A percentile compares a stretch with the other conserved stretches of the same genome.
Conservation (phyloP, 192 early-diverging fungal genomes). For the Backusella luteola region DNA sequence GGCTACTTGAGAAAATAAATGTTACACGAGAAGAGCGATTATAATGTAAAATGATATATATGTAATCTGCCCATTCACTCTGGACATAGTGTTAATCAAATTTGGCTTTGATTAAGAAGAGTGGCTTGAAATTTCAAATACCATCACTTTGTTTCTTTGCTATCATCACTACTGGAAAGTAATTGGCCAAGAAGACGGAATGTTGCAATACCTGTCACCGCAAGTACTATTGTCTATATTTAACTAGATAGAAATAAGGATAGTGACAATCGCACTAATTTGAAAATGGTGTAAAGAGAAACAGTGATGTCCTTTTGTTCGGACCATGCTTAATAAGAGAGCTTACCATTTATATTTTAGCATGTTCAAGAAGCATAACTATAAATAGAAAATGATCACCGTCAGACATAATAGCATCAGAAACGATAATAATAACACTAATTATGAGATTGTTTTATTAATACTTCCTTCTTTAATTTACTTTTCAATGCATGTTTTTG, state of each 20-base stretch:
- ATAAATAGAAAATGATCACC: neutral
- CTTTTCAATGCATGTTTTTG: neutral
- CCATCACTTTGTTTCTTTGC: too few relatives aligned
- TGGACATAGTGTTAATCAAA: neutral
- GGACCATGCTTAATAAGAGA: neutral
- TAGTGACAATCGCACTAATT: neutral
- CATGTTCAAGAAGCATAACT: neutral
- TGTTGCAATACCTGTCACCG: neutral
- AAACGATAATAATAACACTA: neutral
- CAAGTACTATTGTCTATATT: neutral
- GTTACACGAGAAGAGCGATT: neutral
- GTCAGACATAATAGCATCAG: neutral
- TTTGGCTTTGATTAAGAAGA: too few relatives aligned
- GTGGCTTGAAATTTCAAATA: too few relatives aligned
- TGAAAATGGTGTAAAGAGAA: neutral
- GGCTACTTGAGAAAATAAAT: neutral
- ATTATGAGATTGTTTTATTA: neutral
- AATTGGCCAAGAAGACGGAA: neutral
- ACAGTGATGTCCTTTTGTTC: neutral
- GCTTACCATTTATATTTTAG: neutral
- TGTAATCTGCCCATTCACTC: neutral
- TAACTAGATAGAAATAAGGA: neutral
- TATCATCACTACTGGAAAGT: neutral
- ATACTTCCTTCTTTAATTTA: neutral
- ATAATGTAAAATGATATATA: neutral